Evolutionary conservation across 495 filamentous ascomycete genomes (phyloP).

Genomic region (Amphirosellinia nigrospora): DNA sequence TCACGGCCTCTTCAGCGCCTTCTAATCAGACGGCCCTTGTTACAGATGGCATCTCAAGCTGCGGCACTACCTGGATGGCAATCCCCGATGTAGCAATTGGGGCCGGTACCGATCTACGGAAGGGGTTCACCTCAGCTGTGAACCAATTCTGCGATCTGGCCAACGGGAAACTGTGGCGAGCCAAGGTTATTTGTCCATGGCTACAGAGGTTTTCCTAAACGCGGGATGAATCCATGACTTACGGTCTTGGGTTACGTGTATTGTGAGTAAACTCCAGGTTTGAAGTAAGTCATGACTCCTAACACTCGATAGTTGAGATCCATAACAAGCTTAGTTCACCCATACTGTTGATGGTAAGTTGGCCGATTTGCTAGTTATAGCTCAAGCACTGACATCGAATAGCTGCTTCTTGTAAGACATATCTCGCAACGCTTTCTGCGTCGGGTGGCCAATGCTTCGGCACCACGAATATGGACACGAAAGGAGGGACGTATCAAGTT

Average conservation of each 20-base stretch:
- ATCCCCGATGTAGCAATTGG: constrained; percentile 37
- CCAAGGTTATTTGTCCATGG: constrained; percentile 38
- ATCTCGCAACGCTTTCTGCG: constrained; percentile 33
- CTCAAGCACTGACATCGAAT: constrained; percentile 20
- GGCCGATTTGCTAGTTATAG: not conserved
- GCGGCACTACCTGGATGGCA: constrained; percentile 37
- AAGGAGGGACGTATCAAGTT: constrained; percentile 41
- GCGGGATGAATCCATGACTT: constrained; percentile 30
- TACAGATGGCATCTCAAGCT: constrained; percentile 41
- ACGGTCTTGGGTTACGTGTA: constrained; percentile 42
- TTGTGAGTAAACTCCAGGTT: constrained; percentile 27
- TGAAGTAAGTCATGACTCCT: not conserved
- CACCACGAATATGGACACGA: constrained; percentile 37
- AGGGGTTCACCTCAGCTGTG: constrained; percentile 36
- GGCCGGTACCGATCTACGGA: constrained; percentile 35
- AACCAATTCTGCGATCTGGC: constrained; percentile 35
- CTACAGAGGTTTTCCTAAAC: constrained; percentile 39
- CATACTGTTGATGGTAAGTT: constrained; percentile 38
- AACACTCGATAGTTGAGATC: constrained; percentile 35
- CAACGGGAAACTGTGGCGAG: constrained; percentile 34
- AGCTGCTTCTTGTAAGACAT: constrained; percentile 35
- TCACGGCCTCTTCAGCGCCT: not conserved
- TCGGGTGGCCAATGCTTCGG: constrained; percentile 37
- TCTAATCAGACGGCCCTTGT: not conserved
- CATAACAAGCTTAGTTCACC: constrained; percentile 39